These are phyloP conservation scores for Botrytis pseudocinerea DNA, from an alignment of 2,329 filamentous ascomycete species.

Conservation along the genomic window DNA sequence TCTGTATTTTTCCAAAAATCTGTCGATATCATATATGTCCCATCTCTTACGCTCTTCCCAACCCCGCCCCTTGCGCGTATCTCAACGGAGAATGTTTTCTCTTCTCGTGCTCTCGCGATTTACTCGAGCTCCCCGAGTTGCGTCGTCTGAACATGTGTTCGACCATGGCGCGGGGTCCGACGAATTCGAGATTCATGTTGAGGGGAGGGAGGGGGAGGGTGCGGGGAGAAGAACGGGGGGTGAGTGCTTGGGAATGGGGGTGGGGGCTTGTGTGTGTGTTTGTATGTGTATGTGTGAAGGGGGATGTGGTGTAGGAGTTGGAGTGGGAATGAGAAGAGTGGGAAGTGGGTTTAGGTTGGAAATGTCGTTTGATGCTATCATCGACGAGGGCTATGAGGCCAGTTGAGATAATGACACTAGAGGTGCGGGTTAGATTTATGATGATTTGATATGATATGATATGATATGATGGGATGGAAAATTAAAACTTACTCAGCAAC, in stretches of 20 bases:
- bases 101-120: conserved; percentile 27
- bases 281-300: conserved; percentile 59
- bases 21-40: background rate
- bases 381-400: conserved; percentile 86
- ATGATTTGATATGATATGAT: background rate
- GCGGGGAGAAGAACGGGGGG: conserved; percentile 24
- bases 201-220: conserved; percentile 52
- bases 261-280: conserved; percentile 70
- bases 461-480: background rate
- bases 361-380: conserved; percentile 72
- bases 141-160: conserved; percentile 63
- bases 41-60: background rate
- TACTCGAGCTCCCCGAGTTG: conserved; percentile 34
- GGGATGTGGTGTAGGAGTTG: conserved; percentile 48
- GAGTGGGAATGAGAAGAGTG: conserved; percentile 60
- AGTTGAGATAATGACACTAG: conserved; percentile 83
- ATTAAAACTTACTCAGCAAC: conserved; percentile 74
- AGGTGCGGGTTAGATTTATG: conserved; percentile 1
- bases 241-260: conserved; percentile 44
- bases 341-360: conserved; percentile 44
- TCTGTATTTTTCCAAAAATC: background rate
- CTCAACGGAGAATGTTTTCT: conserved; percentile 29
- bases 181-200: conserved; percentile 56
- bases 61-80: conserved; percentile 21
- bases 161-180: conserved; percentile 62